phyloP scores from a whole-genome alignment of 345 rosid species.

The Rubroshorea leprosula region DNA sequence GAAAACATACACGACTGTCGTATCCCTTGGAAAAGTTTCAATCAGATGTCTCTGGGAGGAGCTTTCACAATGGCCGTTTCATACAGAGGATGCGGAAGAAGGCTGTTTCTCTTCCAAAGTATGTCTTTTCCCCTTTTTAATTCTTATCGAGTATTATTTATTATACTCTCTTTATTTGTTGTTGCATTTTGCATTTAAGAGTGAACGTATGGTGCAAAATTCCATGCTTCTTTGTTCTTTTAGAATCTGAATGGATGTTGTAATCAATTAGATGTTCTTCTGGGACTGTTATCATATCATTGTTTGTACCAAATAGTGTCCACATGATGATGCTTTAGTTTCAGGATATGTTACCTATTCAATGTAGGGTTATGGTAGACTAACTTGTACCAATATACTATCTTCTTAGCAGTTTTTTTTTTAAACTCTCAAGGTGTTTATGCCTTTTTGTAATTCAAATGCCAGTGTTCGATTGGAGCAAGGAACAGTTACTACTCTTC shows the following conservation, averaged over 20 bases:
- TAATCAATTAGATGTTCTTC: neutral
- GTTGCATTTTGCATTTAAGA: neutral
- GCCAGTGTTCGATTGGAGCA: constrained; percentile 57
- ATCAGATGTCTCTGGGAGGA: constrained; percentile 39
- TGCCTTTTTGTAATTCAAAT: neutral
- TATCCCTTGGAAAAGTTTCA: constrained; percentile 47
- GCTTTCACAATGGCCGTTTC: constrained; percentile 45
- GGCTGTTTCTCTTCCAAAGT: constrained; percentile 41
- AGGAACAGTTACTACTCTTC: constrained; percentile 63
- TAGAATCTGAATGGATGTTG: neutral
- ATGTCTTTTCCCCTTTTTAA: neutral
- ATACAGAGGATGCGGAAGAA: constrained; percentile 41
- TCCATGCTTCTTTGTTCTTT: neutral
- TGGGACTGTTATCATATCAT: neutral
- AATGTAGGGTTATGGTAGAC: neutral
- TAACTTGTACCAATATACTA: neutral
- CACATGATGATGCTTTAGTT: neutral
- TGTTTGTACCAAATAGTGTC: too few species aligned
- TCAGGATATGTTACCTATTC: neutral
- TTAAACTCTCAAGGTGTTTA: neutral
- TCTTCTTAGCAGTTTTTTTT: neutral
- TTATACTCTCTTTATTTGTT: neutral
- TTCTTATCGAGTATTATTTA: neutral
- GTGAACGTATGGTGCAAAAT: neutral
- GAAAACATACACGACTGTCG: constrained; percentile 30